Conservation (phyloP, 2,329 filamentous ascomycete species). For the Neopestalotiopsis clavispora region DNA sequence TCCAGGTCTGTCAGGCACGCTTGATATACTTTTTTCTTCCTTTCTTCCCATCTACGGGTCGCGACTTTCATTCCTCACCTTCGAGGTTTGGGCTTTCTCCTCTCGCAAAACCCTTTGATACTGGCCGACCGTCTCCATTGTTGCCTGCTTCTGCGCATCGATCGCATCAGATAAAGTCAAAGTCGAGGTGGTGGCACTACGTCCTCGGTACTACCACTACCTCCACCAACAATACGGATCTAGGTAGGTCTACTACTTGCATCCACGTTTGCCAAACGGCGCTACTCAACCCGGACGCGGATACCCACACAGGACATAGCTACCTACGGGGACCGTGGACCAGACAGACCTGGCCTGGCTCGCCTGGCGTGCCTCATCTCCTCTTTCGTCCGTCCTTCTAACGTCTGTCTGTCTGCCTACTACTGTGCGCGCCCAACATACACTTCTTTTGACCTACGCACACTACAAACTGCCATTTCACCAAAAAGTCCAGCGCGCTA, state of each 20-base stretch:
- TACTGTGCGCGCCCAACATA: background rate
- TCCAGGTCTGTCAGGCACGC: constrained; percentile 1
- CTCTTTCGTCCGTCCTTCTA: too few species aligned
- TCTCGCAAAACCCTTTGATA: too few species aligned
- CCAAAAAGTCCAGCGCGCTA: too few species aligned
- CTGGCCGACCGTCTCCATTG: background rate
- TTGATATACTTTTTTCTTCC: background rate
- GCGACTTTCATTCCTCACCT: background rate
- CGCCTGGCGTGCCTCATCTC: too few species aligned
- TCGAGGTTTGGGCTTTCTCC: background rate
- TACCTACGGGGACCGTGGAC: background rate
- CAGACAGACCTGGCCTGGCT: too few species aligned
- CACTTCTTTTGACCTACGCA: background rate
- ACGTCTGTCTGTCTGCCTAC: too few species aligned
- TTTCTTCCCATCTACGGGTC: background rate
- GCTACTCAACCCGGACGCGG: constrained; percentile 4
- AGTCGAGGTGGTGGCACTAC: background rate
- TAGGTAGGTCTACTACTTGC: too few species aligned
- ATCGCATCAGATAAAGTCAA: background rate
- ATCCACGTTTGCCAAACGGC: constrained; percentile 7
- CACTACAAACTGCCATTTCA: too few species aligned
- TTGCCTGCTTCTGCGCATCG: background rate
- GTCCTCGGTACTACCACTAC: background rate
- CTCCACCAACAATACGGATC: background rate
- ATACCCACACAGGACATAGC: background rate